A percentile compares a stretch with the other conserved stretches of the same genome.
These are phyloP conservation scores for Leccinum griseonigrum DNA, from an alignment of 1,284 basidiomycete genomes.

Conservation along the genomic window DNA sequence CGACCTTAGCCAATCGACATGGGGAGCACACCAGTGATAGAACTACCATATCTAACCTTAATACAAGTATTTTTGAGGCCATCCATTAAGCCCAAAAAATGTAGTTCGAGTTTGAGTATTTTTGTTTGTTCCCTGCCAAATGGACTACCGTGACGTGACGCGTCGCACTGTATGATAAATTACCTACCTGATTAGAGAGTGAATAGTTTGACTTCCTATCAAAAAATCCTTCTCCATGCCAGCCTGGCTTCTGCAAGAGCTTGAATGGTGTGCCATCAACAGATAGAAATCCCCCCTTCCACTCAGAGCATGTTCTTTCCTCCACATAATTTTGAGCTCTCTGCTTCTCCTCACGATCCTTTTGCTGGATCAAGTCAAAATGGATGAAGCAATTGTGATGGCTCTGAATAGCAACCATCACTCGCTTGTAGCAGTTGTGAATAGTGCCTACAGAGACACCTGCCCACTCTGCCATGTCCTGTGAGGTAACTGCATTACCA, in stretches of 20 bases:
- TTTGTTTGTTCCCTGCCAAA: not conserved
- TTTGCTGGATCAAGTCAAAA: not conserved
- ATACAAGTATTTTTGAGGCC: not conserved
- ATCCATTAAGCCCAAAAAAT: not conserved
- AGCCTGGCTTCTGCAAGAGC: constrained; percentile 18
- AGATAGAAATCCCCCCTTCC: constrained; percentile 6
- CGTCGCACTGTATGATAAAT: not conserved
- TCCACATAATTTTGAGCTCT: constrained; percentile 1
- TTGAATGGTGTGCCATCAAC: constrained; percentile 16
- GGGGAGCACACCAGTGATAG: not conserved
- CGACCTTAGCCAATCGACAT: not conserved
- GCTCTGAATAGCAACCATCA: constrained; percentile 11
- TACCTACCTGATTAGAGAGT: constrained; percentile 10
- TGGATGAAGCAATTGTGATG: constrained; percentile 4
- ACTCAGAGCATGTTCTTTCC: constrained; percentile 1
- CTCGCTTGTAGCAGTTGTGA: constrained; percentile 22
- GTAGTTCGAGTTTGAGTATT: not conserved
- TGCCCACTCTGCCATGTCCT: constrained; percentile 35
- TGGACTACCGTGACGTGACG: not conserved
- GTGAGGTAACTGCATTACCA: constrained; percentile 33
- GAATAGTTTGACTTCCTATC: constrained; percentile 16
- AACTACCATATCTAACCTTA: not conserved
- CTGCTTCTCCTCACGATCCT: not conserved
- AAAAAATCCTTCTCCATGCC: constrained; percentile 15
- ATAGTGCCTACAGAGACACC: constrained; percentile 30